Evolutionary conservation across 2,329 filamentous ascomycete genomes (phyloP), one percentile per base, ranked within the genome.

Genomic region (Diaporthe ilicicola): DNA sequence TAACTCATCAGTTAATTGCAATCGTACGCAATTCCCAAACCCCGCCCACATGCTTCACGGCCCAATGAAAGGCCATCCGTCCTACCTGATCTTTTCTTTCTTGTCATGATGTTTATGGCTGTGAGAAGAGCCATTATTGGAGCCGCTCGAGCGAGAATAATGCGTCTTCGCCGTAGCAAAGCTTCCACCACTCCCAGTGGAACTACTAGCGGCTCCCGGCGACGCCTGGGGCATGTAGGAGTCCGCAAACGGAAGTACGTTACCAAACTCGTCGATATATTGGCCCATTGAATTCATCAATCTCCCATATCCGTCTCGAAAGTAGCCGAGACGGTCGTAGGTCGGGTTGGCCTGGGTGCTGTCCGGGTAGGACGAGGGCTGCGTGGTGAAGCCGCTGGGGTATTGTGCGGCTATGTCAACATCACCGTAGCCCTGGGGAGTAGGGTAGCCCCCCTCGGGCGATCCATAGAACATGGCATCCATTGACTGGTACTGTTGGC

Each of bases 351-450:
- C 24, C 4, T 44, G n/a, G 3, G 17, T 44, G 39, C 22, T 39
- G 13, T 61, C 22, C 4, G 6, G 22, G 55, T 44, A 61, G 24
- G 55, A 61, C 22, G 55, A 61, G 6, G 8, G 22, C 17, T 44
- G 55, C 17, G 55, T 61, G 55, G 55, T 61, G 39, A 61, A 61
- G 19, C 55, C 55, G 4, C 15, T 27, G n/a, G 55, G 55, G 10
- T 29, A n/a, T 10, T 29, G 55, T 9, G 17, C 12, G 13, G 37
- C 39, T 44, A 61, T 61, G 55, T n/a, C 29, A 15, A 59, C 8
- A 17, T 34, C 37, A 32, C 53, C 34, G 53, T 39, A 17, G 34
- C 2, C 27, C n/a, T 29, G 32, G 32, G 9, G 32, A 34, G 9
- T 2, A 24, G 19, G 19, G 17, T 34, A 7, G 7, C 19, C 51